Evolutionary conservation across 2,329 filamentous ascomycete species (phyloP), one percentile per base, ranked within the genome.

Genomic region (Aspergillus neotritici): DNA sequence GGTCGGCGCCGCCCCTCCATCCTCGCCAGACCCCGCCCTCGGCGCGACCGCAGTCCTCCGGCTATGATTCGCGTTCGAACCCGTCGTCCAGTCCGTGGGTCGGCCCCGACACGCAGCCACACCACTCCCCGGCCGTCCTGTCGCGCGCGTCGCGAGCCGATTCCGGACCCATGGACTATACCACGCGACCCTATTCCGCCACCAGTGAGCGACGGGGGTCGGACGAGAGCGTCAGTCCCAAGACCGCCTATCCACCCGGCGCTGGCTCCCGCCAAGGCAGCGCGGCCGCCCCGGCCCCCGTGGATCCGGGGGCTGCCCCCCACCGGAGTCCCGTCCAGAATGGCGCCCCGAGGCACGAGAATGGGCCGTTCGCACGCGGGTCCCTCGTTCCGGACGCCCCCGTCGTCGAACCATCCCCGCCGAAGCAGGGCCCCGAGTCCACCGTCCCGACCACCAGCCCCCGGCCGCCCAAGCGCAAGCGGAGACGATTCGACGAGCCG

Each of bases 211-310:
- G 84, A 44, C 78, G 84, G 56, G 85, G 86, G 48, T 73, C 77
- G 38, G 87, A 83, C 61, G 64, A 84, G 41, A 90, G 85, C 58
- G 80, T 91, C 39, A 91, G 86, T 61, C 87, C 87, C 25, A 89
- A 87, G 67, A 88, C 86, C 30, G 62, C 61, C 38, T 48, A 61
- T 37, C 45, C 55, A 25, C 50, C 58, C 9, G 47, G 49, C 14
- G 7, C 21, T 8, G 47, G 49, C 14, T 58, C 60, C 28, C 61
- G 61, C 14, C 58, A 61, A 34, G 58, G 52, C 31, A 64, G 59
- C 43, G 44, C 53, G 25, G 46, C 52, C 31, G 54, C 51, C 13
- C 50, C 50, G 30, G 50, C 53, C 35, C n/a, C n/a, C n/a, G n/a
- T n/a, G n/a, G 64, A 66, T 29, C 53, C 52, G 37, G 47, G 53